phyloP scores from a whole-genome alignment of 2,329 filamentous ascomycete species.

The Nemania sp. region DNA sequence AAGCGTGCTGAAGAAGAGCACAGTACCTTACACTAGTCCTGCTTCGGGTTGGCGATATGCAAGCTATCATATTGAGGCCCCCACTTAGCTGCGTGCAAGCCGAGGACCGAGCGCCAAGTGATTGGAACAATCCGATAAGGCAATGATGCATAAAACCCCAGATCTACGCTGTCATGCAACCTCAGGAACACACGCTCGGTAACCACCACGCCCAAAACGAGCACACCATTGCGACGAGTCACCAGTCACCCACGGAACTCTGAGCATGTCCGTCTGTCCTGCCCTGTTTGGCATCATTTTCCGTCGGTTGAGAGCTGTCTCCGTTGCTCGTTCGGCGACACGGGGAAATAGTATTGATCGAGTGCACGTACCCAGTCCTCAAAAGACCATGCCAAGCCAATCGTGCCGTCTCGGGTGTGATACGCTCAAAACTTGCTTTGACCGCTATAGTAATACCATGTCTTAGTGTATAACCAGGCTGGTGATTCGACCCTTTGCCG shows the following conservation, averaged over 20 bases:
- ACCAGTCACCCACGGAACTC: no score
- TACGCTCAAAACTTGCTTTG: not conserved
- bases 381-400: not conserved
- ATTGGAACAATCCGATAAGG: conserved; percentile 31
- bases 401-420: not conserved
- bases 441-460: not conserved
- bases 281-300: not conserved
- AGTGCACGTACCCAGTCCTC: no score
- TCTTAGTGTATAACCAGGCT: not conserved
- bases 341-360: no score
- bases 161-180: conserved; percentile 37
- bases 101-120: conserved; percentile 34
- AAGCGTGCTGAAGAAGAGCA: conserved; percentile 4
- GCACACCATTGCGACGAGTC: no score
- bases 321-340: no score
- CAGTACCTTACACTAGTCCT: conserved; percentile 3
- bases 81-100: conserved; percentile 24
- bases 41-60: conserved; percentile 12
- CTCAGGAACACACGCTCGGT: conserved; percentile 34
- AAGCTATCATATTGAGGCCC: not conserved
- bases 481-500: not conserved
- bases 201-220: conserved; percentile 33
- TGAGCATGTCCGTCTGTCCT: no score
- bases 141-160: conserved; percentile 35
- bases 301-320: no score